Base-by-base conservation (phyloP, 106 monocot species). In the Triglochin maritima region DNA sequence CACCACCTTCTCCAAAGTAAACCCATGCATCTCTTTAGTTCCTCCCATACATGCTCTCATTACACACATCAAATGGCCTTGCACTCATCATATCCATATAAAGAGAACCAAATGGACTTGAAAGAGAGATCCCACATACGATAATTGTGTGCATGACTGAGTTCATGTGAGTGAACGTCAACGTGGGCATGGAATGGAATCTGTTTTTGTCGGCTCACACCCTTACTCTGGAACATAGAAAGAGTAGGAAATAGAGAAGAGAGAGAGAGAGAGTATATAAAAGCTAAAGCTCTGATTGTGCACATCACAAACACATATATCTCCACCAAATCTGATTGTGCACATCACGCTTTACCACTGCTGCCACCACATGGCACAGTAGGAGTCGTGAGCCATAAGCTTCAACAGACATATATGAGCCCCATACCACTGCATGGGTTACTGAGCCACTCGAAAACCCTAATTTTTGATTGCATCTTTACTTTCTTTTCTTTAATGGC, bases 391-490 rank as follows among this genome's bases (percentile, higher is more conserved):
- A 64, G n/a, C 64, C 17, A 48, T 15, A 64, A 15, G 64, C 64
- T 64, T 64, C 64, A 64, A 14, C 47, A 49, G 53, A 67, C 67
- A 52, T 53, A 67, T 41, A 8, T 49, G 17, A 9, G 10, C 50
- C 48, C 51, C 42, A 68, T 50, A 46, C 17, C 63, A 46, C n/a
- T 43, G 42, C 71, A 71, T 62, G 71, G 71, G 60, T 61, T 62
- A 50, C 60, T 52, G 71, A 62, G 71, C 71, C 71, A 16, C 47
- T 71, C 17, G 44, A 60, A 62, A 58, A 71, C 50, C 60, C 60
- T 60, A 48, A 15, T 71, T 62, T 71, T 62, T 17, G 55, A 55
- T 55, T 12, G 55, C 64, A 64, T 16, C 67, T 8, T 5, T 43
- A 42, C 67, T 12, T 58, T n/a, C 3, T 58, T 59, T 59, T 64